These are phyloP conservation scores for Chamaecrista fasciculata DNA, from an alignment of 306 rosid species.

Conservation along the genomic window DNA sequence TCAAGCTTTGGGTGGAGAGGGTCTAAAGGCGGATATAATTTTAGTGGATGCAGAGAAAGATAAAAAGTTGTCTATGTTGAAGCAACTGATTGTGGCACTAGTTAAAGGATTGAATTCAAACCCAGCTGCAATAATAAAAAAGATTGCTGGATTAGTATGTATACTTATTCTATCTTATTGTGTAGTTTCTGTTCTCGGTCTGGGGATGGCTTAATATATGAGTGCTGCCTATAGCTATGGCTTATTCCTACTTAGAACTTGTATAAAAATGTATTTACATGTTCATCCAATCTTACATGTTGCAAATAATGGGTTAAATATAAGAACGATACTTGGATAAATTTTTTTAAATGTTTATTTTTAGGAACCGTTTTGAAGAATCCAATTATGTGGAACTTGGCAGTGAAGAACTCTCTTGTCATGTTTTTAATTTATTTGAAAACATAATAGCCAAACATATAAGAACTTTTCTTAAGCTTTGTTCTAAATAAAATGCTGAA, in stretches of 20 bases:
- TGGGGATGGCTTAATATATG: conserved; percentile 12
- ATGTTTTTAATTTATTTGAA: background rate
- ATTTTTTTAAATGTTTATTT: background rate
- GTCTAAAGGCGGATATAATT: conserved; percentile 81
- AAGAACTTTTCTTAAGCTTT: background rate
- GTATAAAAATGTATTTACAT: conserved; percentile 4
- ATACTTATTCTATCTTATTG: conserved; percentile 15
- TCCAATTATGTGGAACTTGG: background rate
- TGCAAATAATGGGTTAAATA: background rate
- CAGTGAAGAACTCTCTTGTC: too few species aligned
- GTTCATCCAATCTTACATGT: background rate
- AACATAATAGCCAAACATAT: background rate
- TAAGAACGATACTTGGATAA: background rate
- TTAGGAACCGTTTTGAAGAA: background rate
- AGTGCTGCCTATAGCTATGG: background rate
- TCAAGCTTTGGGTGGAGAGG: conserved; percentile 65
- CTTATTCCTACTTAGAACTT: background rate
- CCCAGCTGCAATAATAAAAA: conserved; percentile 82
- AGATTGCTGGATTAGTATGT: conserved; percentile 90
- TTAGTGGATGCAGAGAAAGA: conserved; percentile 88
- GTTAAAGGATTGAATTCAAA: conserved; percentile 88
- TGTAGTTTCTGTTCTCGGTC: conserved; percentile 7
- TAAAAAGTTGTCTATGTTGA: conserved; percentile 86
- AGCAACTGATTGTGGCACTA: conserved; percentile 74
- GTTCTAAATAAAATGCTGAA: conserved; percentile 1